Evolutionary conservation across 2,329 filamentous ascomycete species (phyloP).

Genomic region (Lachnellula hyalina): DNA sequence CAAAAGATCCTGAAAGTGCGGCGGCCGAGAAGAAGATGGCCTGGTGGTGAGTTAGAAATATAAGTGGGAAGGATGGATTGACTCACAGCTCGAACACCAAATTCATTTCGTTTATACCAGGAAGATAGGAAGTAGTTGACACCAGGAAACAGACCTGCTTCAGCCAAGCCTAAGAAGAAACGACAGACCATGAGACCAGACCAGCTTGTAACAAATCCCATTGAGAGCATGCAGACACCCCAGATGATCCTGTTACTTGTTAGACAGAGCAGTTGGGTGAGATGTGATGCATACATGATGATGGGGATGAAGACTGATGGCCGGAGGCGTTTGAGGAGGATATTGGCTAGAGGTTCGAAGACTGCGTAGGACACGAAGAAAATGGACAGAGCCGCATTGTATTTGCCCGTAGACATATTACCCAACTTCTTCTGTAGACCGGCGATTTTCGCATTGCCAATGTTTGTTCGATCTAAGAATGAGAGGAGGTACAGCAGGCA

Average conservation of each 20-base stretch:
- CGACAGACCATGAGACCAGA: constrained; percentile 58
- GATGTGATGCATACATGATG: constrained; percentile 57
- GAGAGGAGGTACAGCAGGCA: constrained; percentile 65
- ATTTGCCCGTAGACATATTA: constrained; percentile 40
- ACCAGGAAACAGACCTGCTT: constrained; percentile 58
- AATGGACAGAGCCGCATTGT: constrained; percentile 69
- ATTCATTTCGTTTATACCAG: constrained; percentile 65
- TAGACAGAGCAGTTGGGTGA: not conserved
- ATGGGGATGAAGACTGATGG: constrained; percentile 71
- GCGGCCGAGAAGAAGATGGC: constrained; percentile 54
- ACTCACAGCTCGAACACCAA: constrained; percentile 44
- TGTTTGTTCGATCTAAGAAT: constrained; percentile 67
- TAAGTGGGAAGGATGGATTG: constrained; percentile 40
- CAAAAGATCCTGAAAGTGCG: constrained; percentile 47
- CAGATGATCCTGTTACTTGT: constrained; percentile 34
- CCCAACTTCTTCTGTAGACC: constrained; percentile 45
- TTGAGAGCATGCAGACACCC: constrained; percentile 31
- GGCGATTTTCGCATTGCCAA: constrained; percentile 62
- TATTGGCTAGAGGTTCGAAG: constrained; percentile 65
- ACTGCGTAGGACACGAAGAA: constrained; percentile 75
- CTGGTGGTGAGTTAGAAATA: constrained; percentile 47
- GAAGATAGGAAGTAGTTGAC: constrained; percentile 50
- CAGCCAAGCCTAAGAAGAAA: constrained; percentile 54
- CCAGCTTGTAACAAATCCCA: constrained; percentile 44
- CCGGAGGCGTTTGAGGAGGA: constrained; percentile 60